A percentile compares a stretch with the other conserved stretches of the same genome.
These are phyloP conservation scores for Hygrophoropsis aurantiaca DNA, from an alignment of 768 basidiomycete species.

Conservation along the genomic window DNA sequence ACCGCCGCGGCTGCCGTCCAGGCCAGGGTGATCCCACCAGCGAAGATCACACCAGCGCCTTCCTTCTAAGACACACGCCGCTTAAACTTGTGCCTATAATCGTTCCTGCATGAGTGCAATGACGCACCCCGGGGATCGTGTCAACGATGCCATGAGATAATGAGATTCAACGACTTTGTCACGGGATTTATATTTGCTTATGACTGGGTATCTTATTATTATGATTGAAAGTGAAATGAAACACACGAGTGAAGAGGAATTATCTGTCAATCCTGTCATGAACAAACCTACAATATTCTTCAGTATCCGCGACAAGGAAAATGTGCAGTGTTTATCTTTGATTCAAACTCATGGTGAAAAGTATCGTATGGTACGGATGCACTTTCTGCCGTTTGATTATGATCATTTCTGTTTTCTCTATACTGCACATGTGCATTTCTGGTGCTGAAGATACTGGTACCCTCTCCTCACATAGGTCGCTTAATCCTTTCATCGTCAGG, in stretches of 20 bases:
- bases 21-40: not conserved
- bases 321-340: no score
- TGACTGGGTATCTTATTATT: not conserved
- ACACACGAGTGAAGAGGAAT: no score
- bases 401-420: no score
- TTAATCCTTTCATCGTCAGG: not conserved
- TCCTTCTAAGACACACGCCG: not conserved
- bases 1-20: not conserved
- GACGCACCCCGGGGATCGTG: not conserved
- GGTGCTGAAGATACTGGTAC: no score
- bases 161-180: not conserved
- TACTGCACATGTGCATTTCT: no score
- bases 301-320: no score
- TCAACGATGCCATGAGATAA: not conserved
- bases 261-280: no score
- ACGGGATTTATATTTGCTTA: not conserved
- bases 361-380: not conserved
- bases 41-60: constrained; percentile 3
- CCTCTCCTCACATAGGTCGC: not conserved
- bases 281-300: no score
- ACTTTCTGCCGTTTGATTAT: no score
- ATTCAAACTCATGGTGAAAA: no score
- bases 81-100: not conserved
- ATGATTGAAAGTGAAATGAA: no score
- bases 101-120: not conserved